Percentiles rank a stretch among this genome's conserved stretches.
phyloP scores from a whole-genome alignment of 768 basidiomycete species.

The Calocybe indica region DNA sequence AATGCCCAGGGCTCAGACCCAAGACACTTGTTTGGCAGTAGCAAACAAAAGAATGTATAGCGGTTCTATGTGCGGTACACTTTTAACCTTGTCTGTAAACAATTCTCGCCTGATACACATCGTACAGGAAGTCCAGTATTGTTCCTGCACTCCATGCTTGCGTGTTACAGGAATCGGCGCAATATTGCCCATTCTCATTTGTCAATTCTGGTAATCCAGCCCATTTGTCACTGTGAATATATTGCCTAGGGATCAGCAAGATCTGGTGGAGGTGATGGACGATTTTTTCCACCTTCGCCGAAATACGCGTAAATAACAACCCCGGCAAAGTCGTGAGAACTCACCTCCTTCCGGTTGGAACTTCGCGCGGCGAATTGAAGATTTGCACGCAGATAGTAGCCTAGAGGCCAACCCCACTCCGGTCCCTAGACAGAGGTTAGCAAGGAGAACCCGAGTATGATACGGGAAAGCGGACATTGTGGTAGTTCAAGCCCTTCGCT shows the following conservation, averaged over 20 bases:
- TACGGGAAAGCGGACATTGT: conserved; percentile 51
- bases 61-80: too few species aligned
- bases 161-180: conserved; percentile 84
- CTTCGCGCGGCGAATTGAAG: conserved; percentile 75
- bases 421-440: conserved; percentile 54
- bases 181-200: conserved; percentile 78
- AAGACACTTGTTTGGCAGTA: not conserved
- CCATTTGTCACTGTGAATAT: conserved; percentile 84
- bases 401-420: conserved; percentile 93
- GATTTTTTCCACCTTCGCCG: conserved; percentile 62
- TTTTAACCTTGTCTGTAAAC: too few species aligned
- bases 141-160: conserved; percentile 98
- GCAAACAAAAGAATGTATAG: conserved; percentile 6
- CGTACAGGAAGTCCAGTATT: conserved; percentile 81
- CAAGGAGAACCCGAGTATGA: not conserved
- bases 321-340: conserved; percentile 15
- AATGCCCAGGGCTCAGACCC: too few species aligned
- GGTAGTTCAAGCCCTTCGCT: conserved; percentile 94
- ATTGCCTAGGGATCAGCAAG: conserved; percentile 61
- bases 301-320: conserved; percentile 3
- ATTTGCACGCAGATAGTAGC: conserved; percentile 93
- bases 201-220: conserved; percentile 91
- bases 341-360: conserved; percentile 64
- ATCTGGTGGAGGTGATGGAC: conserved; percentile 75
- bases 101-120: conserved; percentile 39